Conservation (phyloP, 2,329 filamentous ascomycete genomes). For the Rutstroemia sp. region DNA sequence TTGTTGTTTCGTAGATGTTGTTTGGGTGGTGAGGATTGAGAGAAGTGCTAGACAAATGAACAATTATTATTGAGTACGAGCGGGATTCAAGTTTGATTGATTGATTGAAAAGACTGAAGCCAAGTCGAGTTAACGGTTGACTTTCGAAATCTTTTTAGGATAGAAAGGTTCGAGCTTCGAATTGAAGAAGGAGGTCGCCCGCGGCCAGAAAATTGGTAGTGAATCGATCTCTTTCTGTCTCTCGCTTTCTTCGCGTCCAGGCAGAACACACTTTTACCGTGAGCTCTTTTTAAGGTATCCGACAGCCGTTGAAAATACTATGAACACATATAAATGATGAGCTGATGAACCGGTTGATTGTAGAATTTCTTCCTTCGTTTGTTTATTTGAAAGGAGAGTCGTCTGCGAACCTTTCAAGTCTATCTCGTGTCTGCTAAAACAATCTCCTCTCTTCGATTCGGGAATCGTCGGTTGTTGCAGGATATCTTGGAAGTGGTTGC, state of each 20-base stretch:
- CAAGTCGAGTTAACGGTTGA: slow-evolving; percentile 34
- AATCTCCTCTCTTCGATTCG: neutral
- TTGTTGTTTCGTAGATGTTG: neutral
- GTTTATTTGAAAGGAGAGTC: neutral
- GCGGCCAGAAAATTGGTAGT: slow-evolving; percentile 38
- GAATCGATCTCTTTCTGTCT: slow-evolving; percentile 3
- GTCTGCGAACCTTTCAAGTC: slow-evolving; percentile 10
- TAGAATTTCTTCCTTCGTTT: neutral
- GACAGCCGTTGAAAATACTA: neutral
- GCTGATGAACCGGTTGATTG: neutral
- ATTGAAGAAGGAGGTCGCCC: slow-evolving; percentile 45
- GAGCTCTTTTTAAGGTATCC: slow-evolving; percentile 10
- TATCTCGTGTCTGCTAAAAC: slow-evolving; percentile 2
- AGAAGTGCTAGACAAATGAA: slow-evolving; percentile 17
- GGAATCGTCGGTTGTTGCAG: slow-evolving; percentile 3
- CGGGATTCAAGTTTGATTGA: neutral
- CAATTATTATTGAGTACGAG: slow-evolving; percentile 24
- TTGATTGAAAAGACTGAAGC: slow-evolving; percentile 18
- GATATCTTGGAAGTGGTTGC: neutral
- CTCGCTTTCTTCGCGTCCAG: slow-evolving; percentile 14
- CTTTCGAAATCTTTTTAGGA: slow-evolving; percentile 3
- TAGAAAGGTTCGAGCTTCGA: slow-evolving; percentile 26
- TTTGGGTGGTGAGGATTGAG: neutral
- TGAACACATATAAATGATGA: neutral
- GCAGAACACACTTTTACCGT: slow-evolving; percentile 28